Evolutionary conservation across 192 early-diverging fungal genomes (phyloP).

Genomic region (Gryganskiella cystojenkinii): DNA sequence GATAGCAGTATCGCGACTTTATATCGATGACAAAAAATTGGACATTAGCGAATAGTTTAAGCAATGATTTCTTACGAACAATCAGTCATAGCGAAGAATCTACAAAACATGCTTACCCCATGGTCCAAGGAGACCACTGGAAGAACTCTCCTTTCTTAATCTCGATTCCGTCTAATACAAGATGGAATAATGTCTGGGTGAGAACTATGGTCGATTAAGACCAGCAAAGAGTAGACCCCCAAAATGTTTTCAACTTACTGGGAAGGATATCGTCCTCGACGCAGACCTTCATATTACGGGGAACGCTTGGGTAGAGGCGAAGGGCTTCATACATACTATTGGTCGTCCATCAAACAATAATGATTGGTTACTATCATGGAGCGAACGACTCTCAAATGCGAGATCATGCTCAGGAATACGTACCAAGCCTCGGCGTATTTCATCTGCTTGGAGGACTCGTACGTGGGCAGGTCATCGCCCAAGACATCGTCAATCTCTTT

Average conservation of each 20-base stretch:
- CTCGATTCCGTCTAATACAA: slow-evolving; percentile 46
- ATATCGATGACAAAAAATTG: neutral
- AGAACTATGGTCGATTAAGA: too few species aligned
- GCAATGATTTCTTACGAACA: slow-evolving; percentile 18
- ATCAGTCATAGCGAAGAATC: slow-evolving; percentile 43
- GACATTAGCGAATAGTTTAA: slow-evolving; percentile 31
- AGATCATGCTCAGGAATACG: neutral
- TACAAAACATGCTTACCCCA: slow-evolving; percentile 60
- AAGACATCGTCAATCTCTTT: slow-evolving; percentile 50
- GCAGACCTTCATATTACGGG: slow-evolving; percentile 60
- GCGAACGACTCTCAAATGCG: too few species aligned
- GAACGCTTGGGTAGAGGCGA: slow-evolving; percentile 58
- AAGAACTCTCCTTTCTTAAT: slow-evolving; percentile 62
- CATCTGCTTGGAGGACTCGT: slow-evolving; percentile 38
- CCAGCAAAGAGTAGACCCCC: too few species aligned
- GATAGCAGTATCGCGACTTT: slow-evolving; percentile 46
- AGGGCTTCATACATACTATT: slow-evolving; percentile 42
- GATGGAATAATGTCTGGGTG: too few species aligned
- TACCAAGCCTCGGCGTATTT: slow-evolving; percentile 52
- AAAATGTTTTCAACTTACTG: slow-evolving; percentile 8
- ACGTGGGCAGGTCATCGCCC: slow-evolving; percentile 17
- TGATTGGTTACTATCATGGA: too few species aligned
- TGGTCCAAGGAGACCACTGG: slow-evolving; percentile 58
- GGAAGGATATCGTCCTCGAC: slow-evolving; percentile 62
- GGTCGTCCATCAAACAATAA: too few species aligned